A percentile compares a stretch with the other conserved stretches of the same genome.
Conservation (phyloP, 176 grass and related monocot species). For the Rhynchospora breviuscula region DNA sequence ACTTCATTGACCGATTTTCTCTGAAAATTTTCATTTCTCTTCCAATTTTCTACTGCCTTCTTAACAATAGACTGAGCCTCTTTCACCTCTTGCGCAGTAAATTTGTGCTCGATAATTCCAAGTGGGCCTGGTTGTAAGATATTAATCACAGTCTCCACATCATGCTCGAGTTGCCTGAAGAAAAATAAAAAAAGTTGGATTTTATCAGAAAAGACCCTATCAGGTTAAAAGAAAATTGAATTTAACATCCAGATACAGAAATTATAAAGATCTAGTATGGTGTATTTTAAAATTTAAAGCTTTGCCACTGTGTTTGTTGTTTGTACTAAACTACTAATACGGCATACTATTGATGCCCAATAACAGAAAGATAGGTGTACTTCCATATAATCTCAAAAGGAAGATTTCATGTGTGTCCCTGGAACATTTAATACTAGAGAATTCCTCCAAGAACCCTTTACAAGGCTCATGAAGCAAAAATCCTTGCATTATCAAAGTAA, state of each 20-base stretch:
- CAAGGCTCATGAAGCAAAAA: no score
- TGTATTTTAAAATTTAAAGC: neutral
- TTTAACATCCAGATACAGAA: neutral
- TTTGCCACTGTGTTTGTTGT: neutral
- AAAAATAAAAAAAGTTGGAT: neutral
- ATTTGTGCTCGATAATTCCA: slow-evolving; percentile 81
- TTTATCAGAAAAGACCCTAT: neutral
- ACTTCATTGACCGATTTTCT: slow-evolving; percentile 18
- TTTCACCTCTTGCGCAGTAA: slow-evolving; percentile 50
- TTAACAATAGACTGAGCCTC: slow-evolving; percentile 47
- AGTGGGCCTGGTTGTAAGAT: slow-evolving; percentile 75
- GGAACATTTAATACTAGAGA: neutral
- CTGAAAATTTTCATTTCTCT: slow-evolving; percentile 37
- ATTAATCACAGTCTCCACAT: slow-evolving; percentile 82
- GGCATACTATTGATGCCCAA: neutral
- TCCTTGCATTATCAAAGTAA: no score
- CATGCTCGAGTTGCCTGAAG: slow-evolving; percentile 74
- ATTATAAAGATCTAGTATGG: neutral
- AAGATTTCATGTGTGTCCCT: neutral
- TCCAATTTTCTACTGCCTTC: slow-evolving; percentile 61
- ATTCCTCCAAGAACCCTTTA: neutral
- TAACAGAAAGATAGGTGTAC: neutral
- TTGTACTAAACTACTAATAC: neutral
- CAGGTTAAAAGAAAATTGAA: neutral
- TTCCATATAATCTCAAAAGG: neutral